A percentile compares a stretch with the other conserved stretches of the same genome.
These are phyloP conservation scores for Sporobolomyces phaffii DNA, from an alignment of 768 basidiomycete species.

Conservation along the genomic window DNA sequence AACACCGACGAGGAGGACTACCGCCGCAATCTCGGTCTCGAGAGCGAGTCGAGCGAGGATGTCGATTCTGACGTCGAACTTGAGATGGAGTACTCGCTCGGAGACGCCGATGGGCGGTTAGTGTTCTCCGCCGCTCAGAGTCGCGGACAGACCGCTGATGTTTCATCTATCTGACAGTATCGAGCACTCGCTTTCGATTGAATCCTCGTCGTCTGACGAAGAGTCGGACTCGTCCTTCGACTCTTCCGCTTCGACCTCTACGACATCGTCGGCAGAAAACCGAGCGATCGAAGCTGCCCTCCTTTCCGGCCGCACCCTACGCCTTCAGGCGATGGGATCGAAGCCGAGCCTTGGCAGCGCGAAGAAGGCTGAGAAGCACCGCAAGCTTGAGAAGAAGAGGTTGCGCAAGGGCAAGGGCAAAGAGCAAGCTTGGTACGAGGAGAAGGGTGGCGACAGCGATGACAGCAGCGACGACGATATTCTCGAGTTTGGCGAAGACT, in stretches of 20 bases:
- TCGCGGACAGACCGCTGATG: no score
- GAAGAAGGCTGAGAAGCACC: constrained; percentile 12
- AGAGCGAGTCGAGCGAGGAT: constrained; percentile 28
- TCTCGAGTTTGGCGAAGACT: constrained; percentile 3
- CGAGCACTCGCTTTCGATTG: constrained; percentile 28
- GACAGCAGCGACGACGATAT: constrained; percentile 10
- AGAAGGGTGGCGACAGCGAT: constrained; percentile 6
- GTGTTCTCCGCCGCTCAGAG: no score
- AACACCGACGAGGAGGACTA: constrained; percentile 14
- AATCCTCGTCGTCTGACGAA: constrained; percentile 5
- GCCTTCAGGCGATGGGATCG: constrained; percentile 19
- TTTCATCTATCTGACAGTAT: neutral
- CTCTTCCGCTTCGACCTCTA: constrained; percentile 27
- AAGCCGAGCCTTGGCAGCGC: neutral
- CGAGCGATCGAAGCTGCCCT: constrained; percentile 28
- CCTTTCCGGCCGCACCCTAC: constrained; percentile 21
- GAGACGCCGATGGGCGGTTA: constrained; percentile 23
- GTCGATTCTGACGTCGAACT: constrained; percentile 26
- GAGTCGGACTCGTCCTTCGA: constrained; percentile 13
- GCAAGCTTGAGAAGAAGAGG: constrained; percentile 19
- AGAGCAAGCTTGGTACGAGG: constrained; percentile 2
- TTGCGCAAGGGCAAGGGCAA: constrained; percentile 33
- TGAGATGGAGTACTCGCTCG: constrained; percentile 31
- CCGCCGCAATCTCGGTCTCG: neutral
- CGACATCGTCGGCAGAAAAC: constrained; percentile 20